These are phyloP conservation scores for Glutinoglossum americanum DNA, from an alignment of 495 filamentous ascomycete genomes.

Conservation along the genomic window DNA sequence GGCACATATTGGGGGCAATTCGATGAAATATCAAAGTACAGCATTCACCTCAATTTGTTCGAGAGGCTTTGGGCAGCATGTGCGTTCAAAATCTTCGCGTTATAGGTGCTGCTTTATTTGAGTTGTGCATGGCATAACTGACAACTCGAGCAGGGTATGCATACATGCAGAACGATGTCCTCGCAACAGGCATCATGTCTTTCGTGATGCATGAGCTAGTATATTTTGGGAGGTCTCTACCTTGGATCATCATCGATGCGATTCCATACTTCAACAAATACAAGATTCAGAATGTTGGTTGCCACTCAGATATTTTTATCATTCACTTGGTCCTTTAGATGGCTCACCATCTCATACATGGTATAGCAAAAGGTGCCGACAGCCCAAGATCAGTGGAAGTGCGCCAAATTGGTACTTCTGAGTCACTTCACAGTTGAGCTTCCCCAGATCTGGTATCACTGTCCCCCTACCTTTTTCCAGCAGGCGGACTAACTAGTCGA, in stretches of 20 bases:
- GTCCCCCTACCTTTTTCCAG: not conserved
- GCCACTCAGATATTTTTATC: not conserved
- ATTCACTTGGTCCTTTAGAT: not conserved
- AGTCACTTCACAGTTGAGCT: conserved; percentile 93
- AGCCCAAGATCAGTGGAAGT: conserved; percentile 77
- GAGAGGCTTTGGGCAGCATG: conserved; percentile 84
- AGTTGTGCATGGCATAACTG: not conserved
- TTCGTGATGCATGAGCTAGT: conserved; percentile 86
- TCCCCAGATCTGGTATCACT: conserved; percentile 70
- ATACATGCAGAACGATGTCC: conserved; percentile 94
- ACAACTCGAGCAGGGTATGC: conserved; percentile 35
- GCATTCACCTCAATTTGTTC: conserved; percentile 63
- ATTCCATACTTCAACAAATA: conserved; percentile 75
- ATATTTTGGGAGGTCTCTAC: conserved; percentile 82
- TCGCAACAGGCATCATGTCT: conserved; percentile 91
- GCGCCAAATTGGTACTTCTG: conserved; percentile 74
- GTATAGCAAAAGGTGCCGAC: conserved; percentile 72
- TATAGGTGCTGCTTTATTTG: not conserved
- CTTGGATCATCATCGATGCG: conserved; percentile 82
- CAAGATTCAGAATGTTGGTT: conserved; percentile 74
- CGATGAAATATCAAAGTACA: conserved; percentile 69
- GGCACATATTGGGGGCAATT: conserved; percentile 61
- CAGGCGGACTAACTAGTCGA: not conserved
- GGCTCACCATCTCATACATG: conserved; percentile 3
- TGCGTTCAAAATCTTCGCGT: not conserved